Base-by-base conservation (phyloP, 148 eudicot species). In the Rhododendron kiyosumense region DNA sequence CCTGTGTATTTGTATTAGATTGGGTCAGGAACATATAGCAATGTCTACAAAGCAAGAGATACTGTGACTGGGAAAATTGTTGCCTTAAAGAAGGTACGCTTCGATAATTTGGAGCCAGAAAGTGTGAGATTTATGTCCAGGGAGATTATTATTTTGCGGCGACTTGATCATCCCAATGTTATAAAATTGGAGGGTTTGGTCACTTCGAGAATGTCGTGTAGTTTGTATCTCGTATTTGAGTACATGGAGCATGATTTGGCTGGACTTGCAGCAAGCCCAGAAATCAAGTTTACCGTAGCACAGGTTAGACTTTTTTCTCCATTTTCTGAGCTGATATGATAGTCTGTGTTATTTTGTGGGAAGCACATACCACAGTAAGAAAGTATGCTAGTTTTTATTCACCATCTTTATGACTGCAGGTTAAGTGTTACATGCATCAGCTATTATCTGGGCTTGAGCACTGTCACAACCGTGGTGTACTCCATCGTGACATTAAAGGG, bases 181-280 rank as follows among this genome's bases (percentile, higher is more conserved):
- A 90, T 96, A 74, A 94, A 94, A 86, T 89, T 96, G 91, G 95
- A 94, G 86, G 98, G 98, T 10, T 91, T 96, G 91, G 98, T 96
- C 73, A 96, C 98, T 57, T 96, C 98, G 83, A 92, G 98, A 85
- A 96, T 96, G 98, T 93, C 98, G 17, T 94, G 98, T 91, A 96
- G 98, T 90, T 94, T 96, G 88, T 96, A 96, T 85, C 90, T 96
- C 80, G 98, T 96, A 59, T 93, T 96, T 84, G 98, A 96, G 88
- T 96, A 93, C 87, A 96, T 96, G 98, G 98, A 93, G 82, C 98
- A 96, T 90, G 98, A 96, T 87, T 88, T 96, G 85, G 98, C 98
- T 85, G 98, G 98, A 81, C 98, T 96, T 86, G 96, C 98, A 86
- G 97, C 98, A 13, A 96, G 95, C 88, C 96, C 98, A 30, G 93